Evolutionary conservation across 495 filamentous ascomycete species (phyloP).

Genomic region (Hypoxylon fragiforme): DNA sequence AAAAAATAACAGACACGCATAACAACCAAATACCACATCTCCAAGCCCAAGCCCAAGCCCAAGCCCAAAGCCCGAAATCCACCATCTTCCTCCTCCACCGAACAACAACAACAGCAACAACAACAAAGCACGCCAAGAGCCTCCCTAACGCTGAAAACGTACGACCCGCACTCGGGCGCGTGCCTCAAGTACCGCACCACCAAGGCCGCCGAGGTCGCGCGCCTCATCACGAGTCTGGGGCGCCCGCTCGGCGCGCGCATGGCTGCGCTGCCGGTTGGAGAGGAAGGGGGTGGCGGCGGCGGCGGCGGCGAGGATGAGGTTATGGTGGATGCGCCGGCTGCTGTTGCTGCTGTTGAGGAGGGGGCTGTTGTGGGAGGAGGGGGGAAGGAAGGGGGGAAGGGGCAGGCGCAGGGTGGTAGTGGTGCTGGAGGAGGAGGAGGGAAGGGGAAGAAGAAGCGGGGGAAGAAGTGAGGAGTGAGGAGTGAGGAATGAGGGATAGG

Average conservation of each 20-base stretch:
- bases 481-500: constrained; percentile 24
- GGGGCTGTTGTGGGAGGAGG: constrained; percentile 32
- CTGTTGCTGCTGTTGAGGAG: constrained; percentile 29
- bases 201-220: constrained; percentile 85
- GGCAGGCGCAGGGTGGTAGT: constrained; percentile 33
- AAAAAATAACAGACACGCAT: constrained; percentile 65
- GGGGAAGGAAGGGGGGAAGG: constrained; percentile 42
- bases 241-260: constrained; percentile 63
- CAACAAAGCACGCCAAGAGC: constrained; percentile 53
- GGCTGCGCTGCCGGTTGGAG: constrained; percentile 57
- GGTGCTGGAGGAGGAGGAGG: constrained; percentile 41
- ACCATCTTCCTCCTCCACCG: constrained; percentile 7
- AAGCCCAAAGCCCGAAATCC: constrained; percentile 31
- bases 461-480: constrained; percentile 50
- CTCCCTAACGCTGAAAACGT: constrained; percentile 83
- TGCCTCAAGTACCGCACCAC: constrained; percentile 88
- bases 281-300: not conserved
- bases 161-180: constrained; percentile 77
- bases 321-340: constrained; percentile 43
- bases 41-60: constrained; percentile 45
- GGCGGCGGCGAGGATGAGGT: constrained; percentile 33
- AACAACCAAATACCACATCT: constrained; percentile 80
- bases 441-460: constrained; percentile 61
- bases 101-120: constrained; percentile 20
- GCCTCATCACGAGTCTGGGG: constrained; percentile 75